A percentile compares a stretch with the other conserved stretches of the same genome.
Conservation (phyloP, 2,329 filamentous ascomycete species). For the Xylaria sp. region DNA sequence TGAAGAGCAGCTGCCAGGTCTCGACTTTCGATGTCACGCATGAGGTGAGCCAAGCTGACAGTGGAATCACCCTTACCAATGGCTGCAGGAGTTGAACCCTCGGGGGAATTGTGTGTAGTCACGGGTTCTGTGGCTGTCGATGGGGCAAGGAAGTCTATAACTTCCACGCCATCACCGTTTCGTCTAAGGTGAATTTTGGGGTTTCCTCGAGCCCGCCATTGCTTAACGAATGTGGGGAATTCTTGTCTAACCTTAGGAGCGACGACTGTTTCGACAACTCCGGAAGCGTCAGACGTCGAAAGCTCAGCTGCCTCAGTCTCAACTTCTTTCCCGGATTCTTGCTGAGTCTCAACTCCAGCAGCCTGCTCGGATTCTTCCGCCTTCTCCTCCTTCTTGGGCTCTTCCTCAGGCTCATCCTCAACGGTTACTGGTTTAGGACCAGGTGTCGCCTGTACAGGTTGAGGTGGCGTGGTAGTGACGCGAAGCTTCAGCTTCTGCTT, state of each 20-base stretch:
- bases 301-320: background rate
- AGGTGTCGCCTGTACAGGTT: conserved; percentile 49
- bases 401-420: conserved; percentile 58
- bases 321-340: background rate
- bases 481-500: conserved; percentile 96
- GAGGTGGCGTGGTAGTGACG: conserved; percentile 61
- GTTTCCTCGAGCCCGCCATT: conserved; percentile 46
- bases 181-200: conserved; percentile 46
- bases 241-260: conserved; percentile 45
- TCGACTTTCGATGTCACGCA: conserved; percentile 20
- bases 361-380: conserved; percentile 26
- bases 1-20: background rate
- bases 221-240: conserved; percentile 45
- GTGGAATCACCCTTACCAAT: conserved; percentile 30
- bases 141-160: conserved; percentile 45
- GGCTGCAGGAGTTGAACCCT: conserved; percentile 27
- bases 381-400: conserved; percentile 19
- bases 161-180: conserved; percentile 42
- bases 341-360: background rate
- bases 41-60: conserved; percentile 31
- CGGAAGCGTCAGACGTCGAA: conserved; percentile 19
- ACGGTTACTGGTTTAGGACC: conserved; percentile 59
- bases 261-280: conserved; percentile 40
- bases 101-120: conserved; percentile 33
- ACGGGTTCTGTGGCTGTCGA: conserved; percentile 31